Evolutionary conservation across 306 rosid species (phyloP), one percentile per base, ranked within the genome.

Genomic region (Potentilla sterilis): DNA sequence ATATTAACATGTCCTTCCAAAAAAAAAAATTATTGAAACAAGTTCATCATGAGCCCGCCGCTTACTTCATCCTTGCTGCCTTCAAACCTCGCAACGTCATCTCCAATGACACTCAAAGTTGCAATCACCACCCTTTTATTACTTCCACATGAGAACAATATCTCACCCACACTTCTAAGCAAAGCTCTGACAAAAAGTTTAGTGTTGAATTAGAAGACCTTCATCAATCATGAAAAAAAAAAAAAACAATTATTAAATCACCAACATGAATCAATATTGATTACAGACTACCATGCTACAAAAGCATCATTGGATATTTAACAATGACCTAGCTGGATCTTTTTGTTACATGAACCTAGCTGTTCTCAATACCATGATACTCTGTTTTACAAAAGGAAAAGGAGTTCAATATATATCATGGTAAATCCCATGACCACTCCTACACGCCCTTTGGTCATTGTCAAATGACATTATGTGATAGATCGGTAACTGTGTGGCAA

Each of bases 161-260:
- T 92, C 86, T 95, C 97, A 34, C 83, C 83, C 96, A 94, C 92
- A 73, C 98, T 94, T 86, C 89, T 86, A 74, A 94, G 83, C 69
- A 91, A 88, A 58, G 96, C 96, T 71, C 98, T 93, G 91, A 75
- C 77, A 70, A 69, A 78, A 76, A 28, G 14, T 13, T 3, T 73
- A 24, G 40, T 35, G 76, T 37, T 48, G 40, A 44, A 19, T 55
- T 76, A 37, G 85, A 58, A 65, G 22, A 70, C 43, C 48, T 44
- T 15, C 51, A 47, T 49, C 47, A 37, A 72, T 55, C 55, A 48
- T 5, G 24, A 78, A 28, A 28, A 28, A 28, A 28, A 28, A 28
- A 5, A 37, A 52, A 19, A 49, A 71, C 41, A 73, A 81, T 48
- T 35, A 79, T 43, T 52, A 79, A 79, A 69, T 11, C 48, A 57